A percentile compares a stretch with the other conserved stretches of the same genome.
These are phyloP conservation scores for Skeletonema marinoi DNA, from an alignment of 108 stramenopile species.

Conservation along the genomic window DNA sequence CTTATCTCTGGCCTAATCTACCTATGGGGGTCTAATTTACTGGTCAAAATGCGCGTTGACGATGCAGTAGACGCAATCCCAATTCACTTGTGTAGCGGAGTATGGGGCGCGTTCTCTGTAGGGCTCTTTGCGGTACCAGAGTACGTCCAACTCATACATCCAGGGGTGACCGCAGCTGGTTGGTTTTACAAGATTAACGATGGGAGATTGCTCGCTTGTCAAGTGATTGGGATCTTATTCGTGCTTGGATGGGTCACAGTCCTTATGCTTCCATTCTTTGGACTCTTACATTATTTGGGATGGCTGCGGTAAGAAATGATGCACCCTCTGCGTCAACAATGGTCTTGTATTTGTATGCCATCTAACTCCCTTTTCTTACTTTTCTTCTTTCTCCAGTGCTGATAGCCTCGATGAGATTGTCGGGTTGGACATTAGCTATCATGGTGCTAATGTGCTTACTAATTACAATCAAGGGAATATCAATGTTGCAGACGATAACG, in stretches of 20 bases:
- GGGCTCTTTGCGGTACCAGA: constrained; percentile 72
- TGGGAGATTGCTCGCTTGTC: constrained; percentile 58
- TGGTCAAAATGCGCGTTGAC: constrained; percentile 79
- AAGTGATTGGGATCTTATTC: constrained; percentile 72
- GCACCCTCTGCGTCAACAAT: background rate
- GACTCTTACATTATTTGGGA: constrained; percentile 43
- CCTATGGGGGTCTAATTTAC: constrained; percentile 48
- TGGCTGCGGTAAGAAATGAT: constrained; percentile 49
- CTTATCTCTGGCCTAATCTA: constrained; percentile 79
- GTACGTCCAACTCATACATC: constrained; percentile 46
- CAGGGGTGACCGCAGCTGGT: constrained; percentile 29
- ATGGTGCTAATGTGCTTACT: constrained; percentile 29
- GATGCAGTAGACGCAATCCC: constrained; percentile 95
- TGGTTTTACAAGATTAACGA: constrained; percentile 13
- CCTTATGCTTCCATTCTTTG: constrained; percentile 76
- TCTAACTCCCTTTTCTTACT: background rate
- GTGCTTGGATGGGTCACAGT: constrained; percentile 71
- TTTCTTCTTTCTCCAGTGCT: constrained; percentile 20
- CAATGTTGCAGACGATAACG: constrained; percentile 33
- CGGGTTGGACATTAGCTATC: constrained; percentile 66
- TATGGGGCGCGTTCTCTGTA: constrained; percentile 85
- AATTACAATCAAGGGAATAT: background rate
- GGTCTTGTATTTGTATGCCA: background rate
- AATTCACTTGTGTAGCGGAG: constrained; percentile 82
- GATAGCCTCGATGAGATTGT: constrained; percentile 70